These are phyloP conservation scores for Mycena crocata DNA, from an alignment of 768 basidiomycete genomes.

Conservation along the genomic window DNA sequence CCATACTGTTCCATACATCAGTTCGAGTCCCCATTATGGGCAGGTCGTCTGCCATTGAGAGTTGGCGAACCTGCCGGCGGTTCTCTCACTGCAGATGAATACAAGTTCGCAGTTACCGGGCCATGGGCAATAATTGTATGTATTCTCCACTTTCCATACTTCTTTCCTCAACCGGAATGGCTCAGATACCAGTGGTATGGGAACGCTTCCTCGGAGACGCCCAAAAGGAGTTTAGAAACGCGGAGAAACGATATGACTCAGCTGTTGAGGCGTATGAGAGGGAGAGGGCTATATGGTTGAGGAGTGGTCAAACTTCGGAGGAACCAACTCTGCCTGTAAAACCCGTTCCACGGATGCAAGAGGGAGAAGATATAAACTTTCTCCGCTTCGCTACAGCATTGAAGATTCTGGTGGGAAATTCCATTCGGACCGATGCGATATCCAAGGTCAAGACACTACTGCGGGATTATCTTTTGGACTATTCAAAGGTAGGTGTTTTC, in stretches of 20 bases:
- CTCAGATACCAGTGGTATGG: slow-evolving; percentile 32
- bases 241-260: neutral
- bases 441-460: slow-evolving; percentile 13
- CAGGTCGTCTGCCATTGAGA: slow-evolving; percentile 33
- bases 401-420: slow-evolving; percentile 33
- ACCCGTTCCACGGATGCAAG: slow-evolving; percentile 14
- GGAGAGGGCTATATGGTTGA: neutral
- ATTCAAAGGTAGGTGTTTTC: slow-evolving; percentile 6
- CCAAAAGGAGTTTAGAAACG: neutral
- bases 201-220: slow-evolving; percentile 7
- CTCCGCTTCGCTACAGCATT: slow-evolving; percentile 35
- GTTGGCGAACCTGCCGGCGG: slow-evolving; percentile 42
- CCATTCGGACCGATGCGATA: too few relatives aligned
- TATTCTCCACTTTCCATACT: neutral
- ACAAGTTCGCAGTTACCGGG: slow-evolving; percentile 31
- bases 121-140: slow-evolving; percentile 33
- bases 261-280: neutral
- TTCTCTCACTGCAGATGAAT: slow-evolving; percentile 38
- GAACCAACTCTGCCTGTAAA: neutral
- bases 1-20: slow-evolving; percentile 8
- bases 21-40: slow-evolving; percentile 39
- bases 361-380: slow-evolving; percentile 29
- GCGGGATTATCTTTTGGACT: slow-evolving; percentile 17
- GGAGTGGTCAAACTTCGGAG: neutral
- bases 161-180: neutral